Evolutionary conservation across 306 rosid species (phyloP).

Genomic region (Sindora glabra): DNA sequence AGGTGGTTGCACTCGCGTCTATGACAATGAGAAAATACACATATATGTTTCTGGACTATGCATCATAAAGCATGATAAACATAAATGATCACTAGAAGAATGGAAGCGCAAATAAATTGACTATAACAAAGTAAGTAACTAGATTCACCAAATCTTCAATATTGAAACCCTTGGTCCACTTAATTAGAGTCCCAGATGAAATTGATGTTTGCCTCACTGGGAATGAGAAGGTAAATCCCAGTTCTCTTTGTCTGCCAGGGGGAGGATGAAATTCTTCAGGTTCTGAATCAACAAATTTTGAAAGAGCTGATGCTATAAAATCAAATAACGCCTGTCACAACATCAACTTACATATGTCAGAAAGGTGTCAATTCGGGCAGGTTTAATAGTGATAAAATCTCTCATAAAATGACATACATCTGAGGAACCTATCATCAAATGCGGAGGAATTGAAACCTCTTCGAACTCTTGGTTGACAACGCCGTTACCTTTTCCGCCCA

Average conservation of each 20-base stretch:
- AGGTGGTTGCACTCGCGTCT: background rate
- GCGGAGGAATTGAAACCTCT: conserved; percentile 93
- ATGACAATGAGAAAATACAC: too few relatives aligned
- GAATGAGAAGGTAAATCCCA: conserved; percentile 97
- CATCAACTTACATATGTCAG: conserved; percentile 20
- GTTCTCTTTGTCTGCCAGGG: conserved; percentile 87
- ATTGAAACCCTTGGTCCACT: conserved; percentile 94
- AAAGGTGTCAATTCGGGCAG: background rate
- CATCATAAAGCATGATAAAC: conserved; percentile 3
- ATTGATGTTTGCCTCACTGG: conserved; percentile 85
- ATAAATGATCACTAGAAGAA: conserved; percentile 9
- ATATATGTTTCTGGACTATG: background rate
- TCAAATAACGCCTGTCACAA: conserved; percentile 76
- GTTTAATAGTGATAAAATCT: conserved; percentile 9
- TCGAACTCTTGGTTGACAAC: conserved; percentile 44
- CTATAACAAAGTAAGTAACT: conserved; percentile 17
- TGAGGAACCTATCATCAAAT: conserved; percentile 78
- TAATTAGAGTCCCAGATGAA: conserved; percentile 81
- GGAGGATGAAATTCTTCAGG: conserved; percentile 77
- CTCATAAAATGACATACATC: conserved; percentile 54
- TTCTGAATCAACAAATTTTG: conserved; percentile 68
- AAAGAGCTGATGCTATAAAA: conserved; percentile 70
- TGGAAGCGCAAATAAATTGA: background rate
- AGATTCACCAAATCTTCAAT: conserved; percentile 59
- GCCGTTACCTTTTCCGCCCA: conserved; percentile 72